A percentile compares a stretch with the other conserved stretches of the same genome.
These are phyloP conservation scores for Cyclocybe cylindracea DNA, from an alignment of 768 basidiomycete species.

Conservation along the genomic window DNA sequence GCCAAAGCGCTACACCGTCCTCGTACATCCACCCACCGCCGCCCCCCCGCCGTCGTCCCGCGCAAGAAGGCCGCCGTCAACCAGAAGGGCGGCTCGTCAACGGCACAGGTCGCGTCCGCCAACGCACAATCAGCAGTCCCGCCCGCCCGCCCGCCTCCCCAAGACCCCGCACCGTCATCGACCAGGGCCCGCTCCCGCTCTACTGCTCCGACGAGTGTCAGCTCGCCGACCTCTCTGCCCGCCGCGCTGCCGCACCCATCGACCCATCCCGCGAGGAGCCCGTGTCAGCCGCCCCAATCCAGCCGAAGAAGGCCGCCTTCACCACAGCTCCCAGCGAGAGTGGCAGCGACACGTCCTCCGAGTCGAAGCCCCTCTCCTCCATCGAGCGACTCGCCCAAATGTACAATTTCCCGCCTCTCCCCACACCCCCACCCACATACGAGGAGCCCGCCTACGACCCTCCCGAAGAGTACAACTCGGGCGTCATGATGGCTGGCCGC, in stretches of 20 bases:
- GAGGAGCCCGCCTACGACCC: conserved; percentile 27
- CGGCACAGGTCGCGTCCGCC: conserved; percentile 65
- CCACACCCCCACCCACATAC: conserved; percentile 49
- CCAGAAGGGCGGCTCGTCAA: conserved; percentile 50
- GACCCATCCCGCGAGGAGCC: conserved; percentile 43
- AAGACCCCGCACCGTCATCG: conserved; percentile 70
- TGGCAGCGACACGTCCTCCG: conserved; percentile 25
- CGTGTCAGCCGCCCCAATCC: conserved; percentile 25
- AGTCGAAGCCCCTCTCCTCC: conserved; percentile 23
- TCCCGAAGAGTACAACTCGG: conserved; percentile 49
- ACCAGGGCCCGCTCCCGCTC: conserved; percentile 76
- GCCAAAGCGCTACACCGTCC: conserved; percentile 70
- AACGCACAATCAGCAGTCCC: too few relatives aligned
- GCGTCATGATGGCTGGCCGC: conserved; percentile 70
- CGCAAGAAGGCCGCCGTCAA: conserved; percentile 30
- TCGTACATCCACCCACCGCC: conserved; percentile 32
- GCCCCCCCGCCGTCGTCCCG: conserved; percentile 42
- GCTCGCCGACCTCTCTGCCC: conserved; percentile 52
- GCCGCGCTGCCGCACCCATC: conserved; percentile 40
- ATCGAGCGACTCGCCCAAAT: conserved; percentile 31
- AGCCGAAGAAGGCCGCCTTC: conserved; percentile 32
- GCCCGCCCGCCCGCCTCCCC: conserved; percentile 29
- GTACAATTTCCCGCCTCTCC: conserved; percentile 53
- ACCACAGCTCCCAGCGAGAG: conserved; percentile 6
- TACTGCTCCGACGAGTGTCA: conserved; percentile 85